Evolutionary conservation across 495 filamentous ascomycete species (phyloP), one percentile per base, ranked within the genome.

Genomic region (Amniculicola lignicola): DNA sequence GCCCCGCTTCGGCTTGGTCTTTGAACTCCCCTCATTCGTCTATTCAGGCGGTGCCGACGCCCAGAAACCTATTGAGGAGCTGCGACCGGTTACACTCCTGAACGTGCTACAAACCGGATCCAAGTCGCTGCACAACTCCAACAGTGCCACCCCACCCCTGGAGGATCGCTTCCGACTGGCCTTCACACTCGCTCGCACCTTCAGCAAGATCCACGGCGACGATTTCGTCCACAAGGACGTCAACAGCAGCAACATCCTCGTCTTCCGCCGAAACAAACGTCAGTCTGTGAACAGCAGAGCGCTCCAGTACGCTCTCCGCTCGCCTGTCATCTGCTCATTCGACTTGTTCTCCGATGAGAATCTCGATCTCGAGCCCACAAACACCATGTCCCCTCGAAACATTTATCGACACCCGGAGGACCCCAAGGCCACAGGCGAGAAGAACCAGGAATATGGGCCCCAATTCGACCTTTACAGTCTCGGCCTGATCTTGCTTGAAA

Each of bases 111-210:
- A 83, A 40, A 75, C 79, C 9, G 69, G 79, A 5, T 66, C 69
- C 39, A 68, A 64, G 50, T 51, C 61, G 1, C 53, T 51, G 18
- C 78, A 78, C 51, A 76, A 74, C 59, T 68, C 81, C 16, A 76
- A 74, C 48, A 60, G 56, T 31, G 56, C 57, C 51, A 54, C 75
- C 11, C 81, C 81, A 3, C 71, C 78, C 40, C 80, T 82, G 18
- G 91, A 96, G 66, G 88, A 87, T 48, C 86, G 90, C 41, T 95
- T 91, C 65, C 82, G 88, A 12, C 75, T 96, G 29, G 90, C 89
- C 0, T 82, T 88, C 44, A 89, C 90, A 59, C 76, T 95, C 7
- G 78, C 82, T 27, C 85, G 84, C 67, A 86, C 86, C 14, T 76
- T 91, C 39, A 80, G 89, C 38, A 84, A 88, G 44, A 67, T 95